Conservation (phyloP, 768 basidiomycete species). For the Boletus speciosus region DNA sequence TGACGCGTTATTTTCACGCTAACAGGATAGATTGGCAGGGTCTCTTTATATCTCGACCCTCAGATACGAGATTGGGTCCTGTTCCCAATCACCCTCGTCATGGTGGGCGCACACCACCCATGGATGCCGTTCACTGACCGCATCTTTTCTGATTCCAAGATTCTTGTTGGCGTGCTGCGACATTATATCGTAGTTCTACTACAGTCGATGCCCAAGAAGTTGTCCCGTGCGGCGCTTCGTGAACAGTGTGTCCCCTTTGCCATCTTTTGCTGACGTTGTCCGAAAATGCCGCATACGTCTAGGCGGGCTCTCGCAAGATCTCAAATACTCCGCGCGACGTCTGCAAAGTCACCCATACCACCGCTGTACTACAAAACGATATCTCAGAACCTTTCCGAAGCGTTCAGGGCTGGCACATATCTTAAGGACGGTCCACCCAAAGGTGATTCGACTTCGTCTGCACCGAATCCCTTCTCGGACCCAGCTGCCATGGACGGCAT, state of each 20-base stretch:
- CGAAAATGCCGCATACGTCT: slow-evolving; percentile 21
- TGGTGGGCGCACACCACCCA: slow-evolving; percentile 52
- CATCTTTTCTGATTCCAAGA: slow-evolving; percentile 42
- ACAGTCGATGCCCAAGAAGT: slow-evolving; percentile 79
- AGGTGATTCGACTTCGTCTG: slow-evolving; percentile 51
- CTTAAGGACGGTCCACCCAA: slow-evolving; percentile 83
- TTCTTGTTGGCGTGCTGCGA: slow-evolving; percentile 86
- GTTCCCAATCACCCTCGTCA: slow-evolving; percentile 95
- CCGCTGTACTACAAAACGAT: slow-evolving; percentile 69
- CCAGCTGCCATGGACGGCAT: slow-evolving; percentile 94
- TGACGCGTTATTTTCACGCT: slow-evolving; percentile 5
- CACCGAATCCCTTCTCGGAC: slow-evolving; percentile 85
- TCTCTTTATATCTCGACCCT: slow-evolving; percentile 80
- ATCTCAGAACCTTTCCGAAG: slow-evolving; percentile 67
- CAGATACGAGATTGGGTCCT: slow-evolving; percentile 94
- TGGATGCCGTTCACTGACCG: background rate
- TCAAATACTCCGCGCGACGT: slow-evolving; percentile 78
- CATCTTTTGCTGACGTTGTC: background rate
- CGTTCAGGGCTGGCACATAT: slow-evolving; percentile 73
- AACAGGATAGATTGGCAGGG: slow-evolving; percentile 26
- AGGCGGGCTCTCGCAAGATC: slow-evolving; percentile 77
- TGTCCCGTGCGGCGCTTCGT: slow-evolving; percentile 71
- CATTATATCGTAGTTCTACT: slow-evolving; percentile 90
- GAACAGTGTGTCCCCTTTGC: slow-evolving; percentile 72
- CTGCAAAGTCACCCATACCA: slow-evolving; percentile 78